Evolutionary conservation across 2,329 filamentous ascomycete genomes (phyloP), one percentile per base, ranked within the genome.

Genomic region (Clonostachys rhizophaga): DNA sequence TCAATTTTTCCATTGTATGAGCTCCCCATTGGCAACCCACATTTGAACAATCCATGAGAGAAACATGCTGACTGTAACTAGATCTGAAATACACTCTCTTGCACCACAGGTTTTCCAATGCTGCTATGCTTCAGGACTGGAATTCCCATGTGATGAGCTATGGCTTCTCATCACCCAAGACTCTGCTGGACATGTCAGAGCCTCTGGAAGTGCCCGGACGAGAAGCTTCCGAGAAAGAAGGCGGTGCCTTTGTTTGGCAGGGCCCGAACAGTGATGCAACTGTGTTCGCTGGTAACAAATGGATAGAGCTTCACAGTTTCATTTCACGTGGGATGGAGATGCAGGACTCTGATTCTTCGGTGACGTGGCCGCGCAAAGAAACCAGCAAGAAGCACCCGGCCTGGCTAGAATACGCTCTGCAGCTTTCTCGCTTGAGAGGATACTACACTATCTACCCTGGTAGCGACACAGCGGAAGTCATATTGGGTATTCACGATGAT

Each of bases 231-330:
- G 53, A 40, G 43, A 55, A 47, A 56, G 65, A 30, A 57, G 63
- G 6, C 44, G 76, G 79, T 0, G 75, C 87, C 0, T 95, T 95
- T 58, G 71, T 95, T 9, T 96, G 91, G 85, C 87, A 96, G 65
- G 82, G 84, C 3, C 91, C 92, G 6, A 87, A 84, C 53, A 89
- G 86, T 58, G 87, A 94, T 52, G 91, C 92, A 1, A 81, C 84
- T 11, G 74, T 99, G 10, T 86, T 92, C 61, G 83, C 94, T 47
- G 91, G 91, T 40, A 81, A 90, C 43, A 91, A 86, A 59, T 99
- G 94, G 94, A 70, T 80, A 12, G 89, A 95, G 55, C 76, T 96
- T 10, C 91, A 96, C 61, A 79, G 83, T 11, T 94, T 95, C 55
- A 76, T 95, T 3, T 80, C 86, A 11, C 76, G 79, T 43, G 72